These are phyloP conservation scores for Fomitopsis serialis DNA, from an alignment of 768 basidiomycete species.

Conservation along the genomic window DNA sequence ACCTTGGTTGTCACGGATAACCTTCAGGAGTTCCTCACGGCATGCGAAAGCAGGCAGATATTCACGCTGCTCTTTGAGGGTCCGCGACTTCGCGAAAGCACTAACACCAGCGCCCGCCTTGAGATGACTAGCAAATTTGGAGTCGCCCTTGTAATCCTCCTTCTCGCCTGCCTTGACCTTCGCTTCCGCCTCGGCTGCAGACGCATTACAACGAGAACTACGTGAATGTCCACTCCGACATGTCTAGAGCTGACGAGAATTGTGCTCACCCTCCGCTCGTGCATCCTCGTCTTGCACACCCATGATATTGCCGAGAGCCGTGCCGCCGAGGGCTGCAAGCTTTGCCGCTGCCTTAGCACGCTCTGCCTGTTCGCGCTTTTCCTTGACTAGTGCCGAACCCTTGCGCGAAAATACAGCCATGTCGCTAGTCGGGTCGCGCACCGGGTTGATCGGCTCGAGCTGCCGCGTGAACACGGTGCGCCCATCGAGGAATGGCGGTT, in stretches of 20 bases:
- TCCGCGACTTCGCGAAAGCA: slow-evolving; percentile 73
- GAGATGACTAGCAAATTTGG: slow-evolving; percentile 94
- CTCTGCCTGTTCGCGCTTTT: slow-evolving; percentile 95
- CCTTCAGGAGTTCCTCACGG: slow-evolving; percentile 84
- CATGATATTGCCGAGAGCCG: slow-evolving; percentile 94
- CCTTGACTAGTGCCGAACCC: slow-evolving; percentile 90
- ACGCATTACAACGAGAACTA: slow-evolving; percentile 37
- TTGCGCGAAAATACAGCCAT: slow-evolving; percentile 97
- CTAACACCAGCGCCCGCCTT: slow-evolving; percentile 76
- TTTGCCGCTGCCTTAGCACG: slow-evolving; percentile 95
- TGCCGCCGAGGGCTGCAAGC: slow-evolving; percentile 86
- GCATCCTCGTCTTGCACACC: slow-evolving; percentile 95
- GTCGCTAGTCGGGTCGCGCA: slow-evolving; percentile 89
- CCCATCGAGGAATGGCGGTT: slow-evolving; percentile 97
- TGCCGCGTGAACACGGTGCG: slow-evolving; percentile 95
- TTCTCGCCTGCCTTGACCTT: slow-evolving; percentile 46
- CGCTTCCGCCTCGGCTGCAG: slow-evolving; percentile 43
- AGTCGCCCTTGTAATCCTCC: slow-evolving; percentile 85
- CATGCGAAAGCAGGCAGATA: slow-evolving; percentile 98
- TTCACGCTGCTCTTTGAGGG: slow-evolving; percentile 92
- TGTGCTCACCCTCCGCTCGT: slow-evolving; percentile 77
- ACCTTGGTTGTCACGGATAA: slow-evolving; percentile 95
- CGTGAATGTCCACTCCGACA: slow-evolving; percentile 76
- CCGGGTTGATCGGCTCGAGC: slow-evolving; percentile 94
- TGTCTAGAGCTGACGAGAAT: slow-evolving; percentile 12